A percentile compares a stretch with the other conserved stretches of the same genome.
These are phyloP conservation scores for Parachlorella kessleri DNA, from an alignment of 139 green algal species.

Conservation along the genomic window DNA sequence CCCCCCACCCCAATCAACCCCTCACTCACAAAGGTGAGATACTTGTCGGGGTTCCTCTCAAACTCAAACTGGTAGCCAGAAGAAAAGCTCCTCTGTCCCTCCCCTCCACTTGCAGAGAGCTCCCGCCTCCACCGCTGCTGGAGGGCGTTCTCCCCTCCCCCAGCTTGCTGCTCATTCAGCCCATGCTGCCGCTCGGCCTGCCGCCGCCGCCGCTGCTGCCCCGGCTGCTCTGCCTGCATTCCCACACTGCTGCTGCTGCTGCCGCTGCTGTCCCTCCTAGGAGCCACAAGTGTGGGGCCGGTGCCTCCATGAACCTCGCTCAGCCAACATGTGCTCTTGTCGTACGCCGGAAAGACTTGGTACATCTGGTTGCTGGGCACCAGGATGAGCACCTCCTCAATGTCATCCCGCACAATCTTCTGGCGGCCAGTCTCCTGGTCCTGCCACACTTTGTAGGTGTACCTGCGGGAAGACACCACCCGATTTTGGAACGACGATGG, in stretches of 20 bases:
- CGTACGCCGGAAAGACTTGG: not conserved
- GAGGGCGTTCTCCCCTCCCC: constrained; percentile 3
- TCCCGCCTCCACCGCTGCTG: constrained; percentile 26
- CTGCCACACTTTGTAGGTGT: no score
- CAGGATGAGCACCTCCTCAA: not conserved
- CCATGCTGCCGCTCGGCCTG: constrained; percentile 4
- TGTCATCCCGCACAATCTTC: not conserved
- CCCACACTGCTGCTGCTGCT: not conserved
- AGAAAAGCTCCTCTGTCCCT: no score
- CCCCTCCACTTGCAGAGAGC: no score
- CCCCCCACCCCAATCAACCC: no score
- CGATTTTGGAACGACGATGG: no score
- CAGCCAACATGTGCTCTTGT: no score
- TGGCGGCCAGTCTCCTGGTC: not conserved
- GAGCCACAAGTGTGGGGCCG: not conserved
- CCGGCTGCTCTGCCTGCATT: not conserved
- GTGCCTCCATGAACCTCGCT: not conserved
- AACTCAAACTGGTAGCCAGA: no score
- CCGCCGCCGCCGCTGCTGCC: not conserved
- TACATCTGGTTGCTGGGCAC: not conserved
- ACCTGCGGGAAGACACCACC: no score
- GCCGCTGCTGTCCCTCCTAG: not conserved
- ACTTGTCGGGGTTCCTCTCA: no score
- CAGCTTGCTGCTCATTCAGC: constrained; percentile 8
- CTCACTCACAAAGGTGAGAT: no score